Evolutionary conservation across 2,329 filamentous ascomycete species (phyloP).

Genomic region (Phyllosticta capitalensis): DNA sequence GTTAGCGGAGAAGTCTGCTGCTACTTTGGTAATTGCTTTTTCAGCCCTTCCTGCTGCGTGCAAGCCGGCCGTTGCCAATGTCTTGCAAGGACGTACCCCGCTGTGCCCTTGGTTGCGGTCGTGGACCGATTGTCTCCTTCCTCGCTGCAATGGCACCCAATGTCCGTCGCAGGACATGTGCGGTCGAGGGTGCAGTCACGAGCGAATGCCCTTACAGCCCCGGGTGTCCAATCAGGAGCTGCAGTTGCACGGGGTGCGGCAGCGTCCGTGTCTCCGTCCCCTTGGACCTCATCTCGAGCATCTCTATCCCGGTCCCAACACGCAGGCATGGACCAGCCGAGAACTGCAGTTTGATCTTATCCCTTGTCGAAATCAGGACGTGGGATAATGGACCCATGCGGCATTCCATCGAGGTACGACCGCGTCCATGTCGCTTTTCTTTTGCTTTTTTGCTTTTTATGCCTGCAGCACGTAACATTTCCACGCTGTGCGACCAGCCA

Average conservation of each 20-base stretch:
- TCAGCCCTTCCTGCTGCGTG: neutral
- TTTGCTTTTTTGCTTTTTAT: slow-evolving; percentile 4
- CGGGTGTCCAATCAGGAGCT: slow-evolving; percentile 3
- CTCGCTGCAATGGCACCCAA: slow-evolving; percentile 9
- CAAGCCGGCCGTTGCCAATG: slow-evolving; percentile 6
- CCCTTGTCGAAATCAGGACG: neutral
- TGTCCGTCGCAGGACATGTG: neutral
- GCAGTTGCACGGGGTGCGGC: neutral
- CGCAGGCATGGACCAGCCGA: neutral
- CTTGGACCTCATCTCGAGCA: neutral
- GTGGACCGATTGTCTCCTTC: slow-evolving; percentile 1
- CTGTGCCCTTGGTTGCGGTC: neutral
- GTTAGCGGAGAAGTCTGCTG: neutral
- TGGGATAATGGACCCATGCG: neutral
- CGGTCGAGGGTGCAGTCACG: neutral
- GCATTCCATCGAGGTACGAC: neutral
- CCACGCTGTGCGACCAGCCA: slow-evolving; percentile 5
- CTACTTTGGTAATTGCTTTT: neutral
- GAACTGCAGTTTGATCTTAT: neutral
- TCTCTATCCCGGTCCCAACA: neutral
- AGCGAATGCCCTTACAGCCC: slow-evolving; percentile 7
- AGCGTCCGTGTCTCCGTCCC: neutral
- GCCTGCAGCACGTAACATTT: slow-evolving; percentile 9
- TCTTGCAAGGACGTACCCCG: neutral
- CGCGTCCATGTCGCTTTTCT: neutral